Base-by-base conservation (phyloP, 164 flowering plant species). In the Piper longum region DNA sequence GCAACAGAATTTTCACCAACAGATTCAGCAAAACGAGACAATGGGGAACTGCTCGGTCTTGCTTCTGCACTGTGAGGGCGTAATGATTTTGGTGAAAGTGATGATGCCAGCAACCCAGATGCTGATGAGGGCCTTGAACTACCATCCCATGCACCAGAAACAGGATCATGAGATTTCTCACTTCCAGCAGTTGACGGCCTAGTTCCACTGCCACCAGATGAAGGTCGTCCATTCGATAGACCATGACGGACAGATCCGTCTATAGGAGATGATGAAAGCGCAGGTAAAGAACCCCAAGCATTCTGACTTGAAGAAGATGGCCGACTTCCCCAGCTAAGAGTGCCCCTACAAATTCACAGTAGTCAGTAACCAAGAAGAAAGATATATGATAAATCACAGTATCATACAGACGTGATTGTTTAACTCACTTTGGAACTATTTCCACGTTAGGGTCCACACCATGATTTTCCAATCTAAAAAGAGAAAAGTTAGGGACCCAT, bases 11-110 rank as follows among this genome's bases (percentile, higher is more conserved):
- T 80, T 64, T 88, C 96, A 66, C 82, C 60, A 4, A 74, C 63
- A 41, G 86, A 66, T 64, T 95, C 99, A 42, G 99, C 97, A 79
- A 91, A 95, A 19, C 97, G 85, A 6, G 99, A 95, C 39, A 91
- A 74, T 69, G 87, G 99, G 43, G 99, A 91, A 75, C 97, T 90
- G 67, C 87, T 82, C 41, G 97, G 93, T 71, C 93, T 85, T 61
- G 89, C 79, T 62, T 95, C 99, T 69, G 99, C 99, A 81, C 97
- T 91, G 57, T 73, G 89, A 57, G 99, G 99, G 60, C 99, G 96
- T 63, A 77, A 64, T 16, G 93, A 71, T 60, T 76, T 48, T 7
- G 89, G 71, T 70, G 85, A 36, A 62, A 89, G 87, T 74, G 72
- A 89, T 61, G 93, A 78, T 64, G 83, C 68, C 67, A 83, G 69